Conservation (phyloP, 1,284 basidiomycete genomes). For the Austroboletus niveus region DNA sequence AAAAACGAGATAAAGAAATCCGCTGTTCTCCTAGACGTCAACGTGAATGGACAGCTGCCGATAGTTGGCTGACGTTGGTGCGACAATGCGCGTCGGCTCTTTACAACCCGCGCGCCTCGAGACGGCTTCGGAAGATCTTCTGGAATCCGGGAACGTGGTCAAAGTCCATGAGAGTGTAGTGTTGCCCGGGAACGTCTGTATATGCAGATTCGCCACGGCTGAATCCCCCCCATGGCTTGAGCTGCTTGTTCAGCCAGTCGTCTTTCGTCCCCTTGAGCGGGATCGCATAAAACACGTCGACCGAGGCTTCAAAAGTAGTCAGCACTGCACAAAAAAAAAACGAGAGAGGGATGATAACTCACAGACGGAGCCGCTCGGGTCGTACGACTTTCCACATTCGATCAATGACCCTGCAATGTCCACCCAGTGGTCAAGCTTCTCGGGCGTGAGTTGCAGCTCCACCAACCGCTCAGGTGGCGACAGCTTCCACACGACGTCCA, state of each 20-base stretch:
- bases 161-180: conserved; percentile 35
- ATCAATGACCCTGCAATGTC: conserved; percentile 31
- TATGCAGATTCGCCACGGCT: conserved; percentile 25
- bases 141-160: conserved; percentile 34
- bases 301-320: conserved; percentile 7
- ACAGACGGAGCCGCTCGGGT: conserved; percentile 26
- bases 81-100: no score
- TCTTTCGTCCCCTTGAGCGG: conserved; percentile 31
- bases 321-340: background rate
- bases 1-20: no score
- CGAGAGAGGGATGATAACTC: conserved; percentile 6
- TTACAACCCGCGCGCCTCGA: conserved; percentile 30
- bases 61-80: no score
- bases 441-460: conserved; percentile 31
- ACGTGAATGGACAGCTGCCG: no score
- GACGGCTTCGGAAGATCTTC: conserved; percentile 30
- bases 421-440: conserved; percentile 32
- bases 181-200: conserved; percentile 32
- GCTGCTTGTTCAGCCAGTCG: conserved; percentile 36
- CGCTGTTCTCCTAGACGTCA: no score
- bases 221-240: conserved; percentile 31
- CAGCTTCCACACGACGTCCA: conserved; percentile 27
- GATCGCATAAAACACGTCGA: conserved; percentile 32
- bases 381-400: conserved; percentile 30
- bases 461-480: conserved; percentile 31